Conservation (phyloP, 106 monocot genomes). For the Phalaenopsis aphrodite region DNA sequence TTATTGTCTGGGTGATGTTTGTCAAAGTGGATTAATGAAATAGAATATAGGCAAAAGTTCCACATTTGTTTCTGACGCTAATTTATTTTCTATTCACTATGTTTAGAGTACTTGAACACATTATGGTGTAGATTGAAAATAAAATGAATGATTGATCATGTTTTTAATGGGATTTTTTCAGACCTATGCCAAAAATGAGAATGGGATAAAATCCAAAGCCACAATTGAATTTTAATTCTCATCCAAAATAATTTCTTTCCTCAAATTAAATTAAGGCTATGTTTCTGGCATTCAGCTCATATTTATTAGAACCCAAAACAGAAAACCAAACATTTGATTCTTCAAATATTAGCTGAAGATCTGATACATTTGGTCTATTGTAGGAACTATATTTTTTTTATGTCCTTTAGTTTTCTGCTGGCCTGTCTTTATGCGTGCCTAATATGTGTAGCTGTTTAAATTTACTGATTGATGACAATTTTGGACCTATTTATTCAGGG, state of each 20-base stretch:
- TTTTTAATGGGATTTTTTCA: background rate
- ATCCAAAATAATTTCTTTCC: background rate
- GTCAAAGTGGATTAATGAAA: background rate
- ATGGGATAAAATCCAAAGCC: background rate
- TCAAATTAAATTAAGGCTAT: background rate
- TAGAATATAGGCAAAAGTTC: background rate
- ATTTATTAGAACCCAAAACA: background rate
- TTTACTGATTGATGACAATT: background rate
- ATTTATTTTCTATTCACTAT: background rate
- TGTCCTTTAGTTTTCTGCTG: background rate
- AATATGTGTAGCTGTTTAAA: background rate
- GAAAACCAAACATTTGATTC: background rate
- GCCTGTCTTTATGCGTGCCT: background rate
- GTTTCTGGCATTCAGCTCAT: background rate
- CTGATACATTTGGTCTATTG: background rate
- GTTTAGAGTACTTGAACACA: background rate
- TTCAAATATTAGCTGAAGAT: background rate
- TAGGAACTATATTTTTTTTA: background rate
- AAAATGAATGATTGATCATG: background rate
- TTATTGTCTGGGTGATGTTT: background rate
- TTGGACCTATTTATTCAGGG: constrained; percentile 32
- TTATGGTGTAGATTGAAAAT: background rate
- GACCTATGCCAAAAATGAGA: background rate
- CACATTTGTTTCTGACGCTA: background rate
- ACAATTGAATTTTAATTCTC: background rate